phyloP scores from a whole-genome alignment of 495 filamentous ascomycete species.

The Saxophila tyrrhenica region DNA sequence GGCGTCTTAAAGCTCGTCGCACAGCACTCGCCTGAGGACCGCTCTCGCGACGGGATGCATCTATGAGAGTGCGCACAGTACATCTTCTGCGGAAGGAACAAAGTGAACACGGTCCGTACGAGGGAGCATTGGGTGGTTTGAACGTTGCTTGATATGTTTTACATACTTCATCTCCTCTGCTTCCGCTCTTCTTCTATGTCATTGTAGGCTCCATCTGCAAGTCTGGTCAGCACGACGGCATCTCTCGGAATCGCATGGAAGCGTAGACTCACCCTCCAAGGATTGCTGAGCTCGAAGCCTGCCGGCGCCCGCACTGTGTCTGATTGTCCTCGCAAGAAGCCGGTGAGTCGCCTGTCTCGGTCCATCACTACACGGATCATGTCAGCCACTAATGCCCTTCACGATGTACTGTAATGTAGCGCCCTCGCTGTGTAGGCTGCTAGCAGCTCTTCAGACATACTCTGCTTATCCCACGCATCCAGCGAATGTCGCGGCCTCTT shows the following conservation, averaged over 20 bases:
- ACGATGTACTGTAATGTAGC: no score
- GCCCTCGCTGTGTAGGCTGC: no score
- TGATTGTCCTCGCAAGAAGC: conserved; percentile 71
- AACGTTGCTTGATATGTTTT: no score
- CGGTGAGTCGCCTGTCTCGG: conserved; percentile 81
- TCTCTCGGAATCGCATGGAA: not conserved
- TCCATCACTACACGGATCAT: conserved; percentile 70
- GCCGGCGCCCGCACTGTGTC: conserved; percentile 65
- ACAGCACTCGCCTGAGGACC: no score
- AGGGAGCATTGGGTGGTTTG: no score
- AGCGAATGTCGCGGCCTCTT: conserved; percentile 73
- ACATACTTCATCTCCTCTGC: no score
- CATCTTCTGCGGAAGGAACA: no score
- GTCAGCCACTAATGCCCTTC: no score
- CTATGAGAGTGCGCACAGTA: no score
- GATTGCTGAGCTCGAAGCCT: conserved; percentile 90
- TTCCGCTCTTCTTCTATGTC: not conserved
- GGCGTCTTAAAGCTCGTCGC: no score
- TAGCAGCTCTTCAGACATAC: conserved; percentile 8
- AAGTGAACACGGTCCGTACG: no score
- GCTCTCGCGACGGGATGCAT: no score
- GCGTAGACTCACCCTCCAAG: conserved; percentile 61
- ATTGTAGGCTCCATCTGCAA: not conserved
- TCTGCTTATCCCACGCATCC: conserved; percentile 87
- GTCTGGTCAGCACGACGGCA: not conserved